Conservation (phyloP, 2,329 filamentous ascomycete genomes). For the Alternaria alternata region DNA sequence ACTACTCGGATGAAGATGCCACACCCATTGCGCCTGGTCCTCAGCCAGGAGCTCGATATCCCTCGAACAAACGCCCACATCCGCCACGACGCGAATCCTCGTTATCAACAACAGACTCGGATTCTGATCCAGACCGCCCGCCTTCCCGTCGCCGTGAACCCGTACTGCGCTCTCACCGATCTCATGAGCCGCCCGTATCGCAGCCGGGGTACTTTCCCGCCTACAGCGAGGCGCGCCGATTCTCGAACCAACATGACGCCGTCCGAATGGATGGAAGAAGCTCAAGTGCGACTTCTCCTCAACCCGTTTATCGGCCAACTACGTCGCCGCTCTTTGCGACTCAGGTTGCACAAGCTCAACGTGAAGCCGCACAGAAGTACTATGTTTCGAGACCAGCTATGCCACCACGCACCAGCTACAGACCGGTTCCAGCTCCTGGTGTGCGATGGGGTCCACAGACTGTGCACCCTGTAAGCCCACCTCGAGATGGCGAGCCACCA, state of each 20-base stretch:
- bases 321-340: slow-evolving; percentile 58
- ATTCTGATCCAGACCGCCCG: slow-evolving; percentile 40
- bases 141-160: slow-evolving; percentile 36
- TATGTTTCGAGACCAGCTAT: slow-evolving; percentile 41
- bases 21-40: slow-evolving; percentile 38
- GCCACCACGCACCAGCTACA: slow-evolving; percentile 37
- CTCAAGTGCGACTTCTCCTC: slow-evolving; percentile 29
- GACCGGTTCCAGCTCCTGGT: slow-evolving; percentile 24
- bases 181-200: slow-evolving; percentile 53
- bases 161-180: slow-evolving; percentile 51
- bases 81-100: slow-evolving; percentile 46
- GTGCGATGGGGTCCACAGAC: slow-evolving; percentile 36
- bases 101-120: slow-evolving; percentile 42
- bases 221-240: slow-evolving; percentile 41
- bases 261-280: slow-evolving; percentile 25
- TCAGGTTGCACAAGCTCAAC: slow-evolving; percentile 52
- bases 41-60: slow-evolving; percentile 32
- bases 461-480: slow-evolving; percentile 23
- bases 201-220: slow-evolving; percentile 51
- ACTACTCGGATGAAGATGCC: slow-evolving; percentile 39
- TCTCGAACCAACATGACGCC: slow-evolving; percentile 34
- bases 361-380: slow-evolving; percentile 35
- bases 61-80: slow-evolving; percentile 43
- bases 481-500: slow-evolving; percentile 32
- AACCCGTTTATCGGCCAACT: slow-evolving; percentile 54